Base-by-base conservation (phyloP, 306 rosid species). In the Malus orientalis region DNA sequence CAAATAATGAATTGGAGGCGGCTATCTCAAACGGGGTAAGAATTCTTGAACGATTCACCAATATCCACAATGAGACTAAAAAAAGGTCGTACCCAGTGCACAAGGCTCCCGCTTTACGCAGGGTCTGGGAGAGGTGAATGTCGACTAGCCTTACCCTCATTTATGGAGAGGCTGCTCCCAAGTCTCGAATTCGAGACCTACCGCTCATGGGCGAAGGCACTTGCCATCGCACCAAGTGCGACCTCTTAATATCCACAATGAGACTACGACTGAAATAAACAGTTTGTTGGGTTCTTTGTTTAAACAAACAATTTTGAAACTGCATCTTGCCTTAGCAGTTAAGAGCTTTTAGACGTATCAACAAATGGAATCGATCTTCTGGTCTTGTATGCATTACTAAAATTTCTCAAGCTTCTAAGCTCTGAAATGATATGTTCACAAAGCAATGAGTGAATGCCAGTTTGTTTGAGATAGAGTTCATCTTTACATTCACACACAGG, bases 21-120 rank as follows among this genome's bases (percentile, higher is more conserved):
- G 85, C 86, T 90, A 81, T 89, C 98, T 71, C 98, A 93, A 84
- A 90, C 96, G 14, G 96, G 98, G 98, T 93, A 77, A 90, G 88
- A 74, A 70, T 77, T 84, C 69, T 25, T 82, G 57, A 69, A 78
- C 36, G 78, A 67, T 67, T 64, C 19, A 67, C 42, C 63, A 61
- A 27, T 36, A 33, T 67, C 61, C 78, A 44, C 30, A 47, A 45
- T 47, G 57, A 57, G 64, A 59, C 15, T 23, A 44, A 25, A 25
- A 25, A 25, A 25, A 25, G 25, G 25, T 25, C 25, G 25, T 25
- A 25, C 25, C 25, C 25, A 25, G 25, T 25, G 25, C 25, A 25
- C 25, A 25, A 25, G 25, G 25, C 25, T 25, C 25, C 25, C 25
- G 25, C 25, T 25, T 25, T 25, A 25, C 25, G 25, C 25, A 25